These are phyloP conservation scores for Leccinum rimulosum DNA, from an alignment of 768 basidiomycete species.

Conservation along the genomic window DNA sequence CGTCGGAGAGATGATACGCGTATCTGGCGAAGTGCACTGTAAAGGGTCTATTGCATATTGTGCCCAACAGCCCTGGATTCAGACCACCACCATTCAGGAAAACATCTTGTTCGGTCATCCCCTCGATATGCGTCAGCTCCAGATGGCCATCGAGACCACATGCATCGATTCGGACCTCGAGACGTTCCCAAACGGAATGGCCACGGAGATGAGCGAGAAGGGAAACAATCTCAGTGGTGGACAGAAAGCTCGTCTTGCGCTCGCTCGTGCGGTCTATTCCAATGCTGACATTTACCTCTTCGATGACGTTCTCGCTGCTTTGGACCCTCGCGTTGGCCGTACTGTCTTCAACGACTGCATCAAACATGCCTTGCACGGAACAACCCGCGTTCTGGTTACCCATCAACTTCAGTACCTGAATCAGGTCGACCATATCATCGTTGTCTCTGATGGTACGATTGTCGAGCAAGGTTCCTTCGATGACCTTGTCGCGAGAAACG, in stretches of 20 bases:
- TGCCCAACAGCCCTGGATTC: conserved; percentile 34
- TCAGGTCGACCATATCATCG: conserved; percentile 45
- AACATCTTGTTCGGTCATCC: conserved; percentile 32
- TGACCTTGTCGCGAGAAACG: conserved; percentile 32
- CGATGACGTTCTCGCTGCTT: conserved; percentile 46
- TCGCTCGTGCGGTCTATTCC: conserved; percentile 47
- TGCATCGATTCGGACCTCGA: conserved; percentile 31
- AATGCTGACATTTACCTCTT: conserved; percentile 42
- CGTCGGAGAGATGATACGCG: conserved; percentile 28
- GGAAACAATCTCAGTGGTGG: conserved; percentile 45
- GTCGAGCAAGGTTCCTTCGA: conserved; percentile 46
- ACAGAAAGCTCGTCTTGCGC: conserved; percentile 47
- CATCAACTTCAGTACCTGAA: conserved; percentile 33
- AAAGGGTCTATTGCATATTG: conserved; percentile 31
- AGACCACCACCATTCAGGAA: conserved; percentile 30
- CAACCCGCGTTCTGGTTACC: conserved; percentile 30
- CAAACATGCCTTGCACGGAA: conserved; percentile 19
- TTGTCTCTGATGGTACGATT: conserved; percentile 43
- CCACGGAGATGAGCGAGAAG: conserved; percentile 48
- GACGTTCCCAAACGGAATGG: conserved; percentile 28
- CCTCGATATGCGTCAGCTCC: conserved; percentile 24
- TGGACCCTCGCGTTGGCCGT: conserved; percentile 46
- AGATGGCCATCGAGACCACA: conserved; percentile 27
- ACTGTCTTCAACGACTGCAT: conserved; percentile 29
- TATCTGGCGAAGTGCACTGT: conserved; percentile 23